Evolutionary conservation across 208 protist genomes (phyloP).

Genomic region (Balamuthia mandrillaris): DNA sequence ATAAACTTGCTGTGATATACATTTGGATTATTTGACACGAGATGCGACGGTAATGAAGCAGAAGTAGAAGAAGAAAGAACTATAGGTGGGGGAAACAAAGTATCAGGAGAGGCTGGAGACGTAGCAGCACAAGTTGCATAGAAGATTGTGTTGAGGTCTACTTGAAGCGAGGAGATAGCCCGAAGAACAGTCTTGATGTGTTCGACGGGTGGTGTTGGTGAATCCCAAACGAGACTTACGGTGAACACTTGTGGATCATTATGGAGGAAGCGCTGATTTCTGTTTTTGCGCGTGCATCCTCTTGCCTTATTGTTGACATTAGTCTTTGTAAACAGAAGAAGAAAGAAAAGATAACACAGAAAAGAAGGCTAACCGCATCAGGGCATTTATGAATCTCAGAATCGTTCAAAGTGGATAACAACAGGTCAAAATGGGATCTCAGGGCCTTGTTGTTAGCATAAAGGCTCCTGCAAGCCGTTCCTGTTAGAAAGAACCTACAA

Average conservation of each 20-base stretch:
- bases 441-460: background rate
- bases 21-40: too few relatives aligned
- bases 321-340: too few relatives aligned
- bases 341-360: background rate
- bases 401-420: slow-evolving; percentile 21
- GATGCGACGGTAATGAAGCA: too few relatives aligned
- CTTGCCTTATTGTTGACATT: too few relatives aligned
- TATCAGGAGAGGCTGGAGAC: too few relatives aligned
- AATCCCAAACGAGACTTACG: slow-evolving; percentile 9
- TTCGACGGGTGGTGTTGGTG: slow-evolving; percentile 6
- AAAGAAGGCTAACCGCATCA: background rate
- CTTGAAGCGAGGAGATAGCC: background rate
- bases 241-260: slow-evolving; percentile 21
- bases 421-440: background rate
- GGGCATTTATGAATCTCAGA: slow-evolving; percentile 31
- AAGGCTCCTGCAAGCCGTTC: too few relatives aligned
- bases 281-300: background rate
- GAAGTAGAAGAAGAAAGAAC: too few relatives aligned
- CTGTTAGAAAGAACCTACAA: too few relatives aligned
- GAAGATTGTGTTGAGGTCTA: slow-evolving; percentile 21
- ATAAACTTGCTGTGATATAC: too few relatives aligned
- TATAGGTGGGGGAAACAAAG: too few relatives aligned
- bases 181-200: background rate
- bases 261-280: slow-evolving; percentile 29
- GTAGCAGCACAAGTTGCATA: too few relatives aligned